A percentile compares a stretch with the other conserved stretches of the same genome.
Evolutionary conservation across 345 rosid species (phyloP).

Genomic region (Combretum micranthum): DNA sequence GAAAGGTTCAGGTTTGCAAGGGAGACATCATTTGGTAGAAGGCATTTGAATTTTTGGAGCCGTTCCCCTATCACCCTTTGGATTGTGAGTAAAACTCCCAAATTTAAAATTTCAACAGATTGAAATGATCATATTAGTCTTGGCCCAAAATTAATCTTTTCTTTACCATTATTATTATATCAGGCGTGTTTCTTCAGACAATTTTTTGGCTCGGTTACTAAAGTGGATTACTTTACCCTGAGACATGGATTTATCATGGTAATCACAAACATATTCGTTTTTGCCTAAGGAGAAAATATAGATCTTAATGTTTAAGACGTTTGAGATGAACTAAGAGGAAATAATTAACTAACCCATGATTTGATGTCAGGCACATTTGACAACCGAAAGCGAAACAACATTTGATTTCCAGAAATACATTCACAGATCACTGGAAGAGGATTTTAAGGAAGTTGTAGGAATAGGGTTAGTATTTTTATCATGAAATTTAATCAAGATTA

Average conservation of each 20-base stretch:
- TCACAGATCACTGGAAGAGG: conserved; percentile 75
- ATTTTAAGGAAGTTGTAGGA: conserved; percentile 83
- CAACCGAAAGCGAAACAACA: conserved; percentile 56
- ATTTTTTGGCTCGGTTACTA: conserved; percentile 76
- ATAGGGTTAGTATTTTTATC: conserved; percentile 41
- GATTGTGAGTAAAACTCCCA: conserved; percentile 49
- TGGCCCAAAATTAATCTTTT: background rate
- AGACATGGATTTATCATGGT: conserved; percentile 91
- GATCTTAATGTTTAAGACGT: background rate
- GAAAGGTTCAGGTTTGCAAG: conserved; percentile 94
- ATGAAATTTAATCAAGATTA: background rate
- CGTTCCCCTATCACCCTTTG: conserved; percentile 53
- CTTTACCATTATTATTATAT: background rate
- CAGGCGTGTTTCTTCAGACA: conserved; percentile 96
- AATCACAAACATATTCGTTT: conserved; percentile 9
- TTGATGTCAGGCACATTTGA: conserved; percentile 77
- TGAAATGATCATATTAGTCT: background rate
- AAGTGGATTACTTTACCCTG: conserved; percentile 75
- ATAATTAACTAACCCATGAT: too few species aligned
- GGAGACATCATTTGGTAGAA: conserved; percentile 85
- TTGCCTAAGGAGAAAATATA: background rate
- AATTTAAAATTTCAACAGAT: background rate
- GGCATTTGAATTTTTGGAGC: conserved; percentile 79
- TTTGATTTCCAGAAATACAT: conserved; percentile 86
- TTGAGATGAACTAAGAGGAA: background rate